Base-by-base conservation (phyloP, 768 basidiomycete species). In the Mycena vitilis region DNA sequence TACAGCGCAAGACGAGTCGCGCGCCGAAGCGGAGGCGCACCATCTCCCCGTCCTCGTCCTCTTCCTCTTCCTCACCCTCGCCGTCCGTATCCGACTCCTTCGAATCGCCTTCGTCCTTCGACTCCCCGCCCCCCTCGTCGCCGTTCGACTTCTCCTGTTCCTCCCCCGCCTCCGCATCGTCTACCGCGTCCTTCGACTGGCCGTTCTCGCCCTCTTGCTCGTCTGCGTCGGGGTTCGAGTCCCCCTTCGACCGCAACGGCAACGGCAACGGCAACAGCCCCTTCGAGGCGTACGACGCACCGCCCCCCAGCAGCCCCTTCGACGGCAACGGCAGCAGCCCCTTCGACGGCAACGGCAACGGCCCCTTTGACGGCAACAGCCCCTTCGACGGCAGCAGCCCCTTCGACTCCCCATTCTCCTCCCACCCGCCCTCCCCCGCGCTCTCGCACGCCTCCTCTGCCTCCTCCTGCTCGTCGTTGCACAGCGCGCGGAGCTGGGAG, bases 381-480 rank as follows among this genome's bases (percentile, higher is more conserved):
- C n/a, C n/a, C n/a, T n/a, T 47, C 51, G 40, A 42, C n/a, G 40
- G 10, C 4, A 49, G 42, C 30, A n/a, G 30, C 30, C 15, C 40
- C 40, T 2, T 15, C 40, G 40, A 6, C 38, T 40, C 64, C 11
- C 36, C 55, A 12, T 53, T 45, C 58, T 15, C 48, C 51, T 54
- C 66, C 1, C 49, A 25, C 62, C 62, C 68, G 44, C 54, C 68
- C 23, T 64, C 62, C 4, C 68, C 62, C 44, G 62, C 62, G 22
- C 59, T 65, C 38, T 61, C 66, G 9, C 40, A 42, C 55, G 16
- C 66, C 10, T 56, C 40, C 18, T 40, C 30, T 44, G 48, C 64
- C 45, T 9, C 49, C n/a, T 15, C 42, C 12, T 4, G 15, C 42
- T 22, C 57, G 20, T 59, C 66, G 37, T 67, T 60, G 66, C 47